phyloP scores from a whole-genome alignment of 2,329 filamentous ascomycete species.

The Fusarium domesticum region DNA sequence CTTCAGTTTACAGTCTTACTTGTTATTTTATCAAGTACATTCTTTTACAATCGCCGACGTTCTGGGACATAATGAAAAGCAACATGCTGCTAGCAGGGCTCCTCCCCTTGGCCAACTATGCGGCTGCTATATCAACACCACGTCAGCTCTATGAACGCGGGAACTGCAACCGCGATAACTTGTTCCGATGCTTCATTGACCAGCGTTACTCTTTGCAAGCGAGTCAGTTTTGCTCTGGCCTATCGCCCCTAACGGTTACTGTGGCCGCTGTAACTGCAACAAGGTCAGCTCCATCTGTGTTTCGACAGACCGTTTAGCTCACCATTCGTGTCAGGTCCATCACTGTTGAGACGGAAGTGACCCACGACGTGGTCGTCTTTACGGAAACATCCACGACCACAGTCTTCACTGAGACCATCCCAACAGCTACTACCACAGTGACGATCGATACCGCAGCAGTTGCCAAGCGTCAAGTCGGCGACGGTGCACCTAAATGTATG shows the following conservation, averaged over 20 bases:
- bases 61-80: conserved; percentile 2
- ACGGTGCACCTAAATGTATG: conserved; percentile 20
- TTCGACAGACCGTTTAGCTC: no score
- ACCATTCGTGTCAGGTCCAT: conserved; percentile 8
- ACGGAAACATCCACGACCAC: conserved; percentile 16
- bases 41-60: no score
- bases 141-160: conserved; percentile 8
- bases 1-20: no score
- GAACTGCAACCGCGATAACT: conserved; percentile 21
- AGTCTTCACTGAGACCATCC: conserved; percentile 20
- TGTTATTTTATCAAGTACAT: no score
- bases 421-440: conserved; percentile 17
- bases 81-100: conserved; percentile 4
- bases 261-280: conserved; percentile 17
- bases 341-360: conserved; percentile 11
- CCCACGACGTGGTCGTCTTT: conserved; percentile 4
- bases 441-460: conserved; percentile 5
- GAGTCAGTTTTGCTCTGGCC: conserved; percentile 18
- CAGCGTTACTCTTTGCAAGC: conserved; percentile 18
- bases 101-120: conserved; percentile 3
- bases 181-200: conserved; percentile 23
- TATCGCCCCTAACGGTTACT: conserved; percentile 15
- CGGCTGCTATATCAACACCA: conserved; percentile 4
- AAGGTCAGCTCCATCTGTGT: conserved; percentile 2
- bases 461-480: conserved; percentile 7